A percentile compares a stretch with the other conserved stretches of the same genome.
Evolutionary conservation across 306 rosid genomes (phyloP).

Genomic region (Inga laurina): DNA sequence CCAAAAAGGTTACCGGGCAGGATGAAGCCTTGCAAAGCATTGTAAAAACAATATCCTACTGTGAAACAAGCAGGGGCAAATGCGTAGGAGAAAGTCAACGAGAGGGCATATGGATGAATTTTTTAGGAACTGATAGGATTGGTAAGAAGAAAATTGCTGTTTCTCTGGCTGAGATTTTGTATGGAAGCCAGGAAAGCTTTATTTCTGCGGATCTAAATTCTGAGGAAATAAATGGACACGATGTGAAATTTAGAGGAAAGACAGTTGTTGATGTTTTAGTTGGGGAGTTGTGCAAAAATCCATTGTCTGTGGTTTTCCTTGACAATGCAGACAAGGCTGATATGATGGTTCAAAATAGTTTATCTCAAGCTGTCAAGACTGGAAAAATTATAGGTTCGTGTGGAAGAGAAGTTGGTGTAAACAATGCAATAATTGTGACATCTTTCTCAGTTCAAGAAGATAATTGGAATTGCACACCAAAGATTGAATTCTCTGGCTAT

Average conservation of each 20-base stretch:
- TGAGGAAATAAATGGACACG: conserved; percentile 53
- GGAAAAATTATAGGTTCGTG: conserved; percentile 77
- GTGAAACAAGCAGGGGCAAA: conserved; percentile 45
- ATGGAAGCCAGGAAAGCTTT: conserved; percentile 58
- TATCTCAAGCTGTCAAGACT: conserved; percentile 68
- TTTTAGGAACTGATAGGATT: conserved; percentile 72
- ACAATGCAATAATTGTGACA: conserved; percentile 59
- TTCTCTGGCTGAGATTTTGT: conserved; percentile 72
- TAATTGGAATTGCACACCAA: conserved; percentile 28
- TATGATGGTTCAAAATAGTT: conserved; percentile 55
- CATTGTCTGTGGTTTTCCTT: conserved; percentile 73
- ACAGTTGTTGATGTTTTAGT: conserved; percentile 74
- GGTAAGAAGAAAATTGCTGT: conserved; percentile 73
- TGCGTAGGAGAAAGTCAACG: conserved; percentile 41
- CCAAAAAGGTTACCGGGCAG: conserved; percentile 76
- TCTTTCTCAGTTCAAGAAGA: conserved; percentile 45
- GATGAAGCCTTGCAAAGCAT: conserved; percentile 63
- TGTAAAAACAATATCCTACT: conserved; percentile 50
- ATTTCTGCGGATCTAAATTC: conserved; percentile 62
- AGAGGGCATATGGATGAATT: conserved; percentile 75
- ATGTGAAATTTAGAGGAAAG: conserved; percentile 78
- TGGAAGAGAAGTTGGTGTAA: conserved; percentile 84
- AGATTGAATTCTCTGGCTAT: conserved; percentile 43
- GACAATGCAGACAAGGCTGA: conserved; percentile 87
- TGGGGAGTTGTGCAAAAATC: conserved; percentile 69